phyloP scores from a whole-genome alignment of 2,329 filamentous ascomycete species.

The Mollisia scopiformis region DNA sequence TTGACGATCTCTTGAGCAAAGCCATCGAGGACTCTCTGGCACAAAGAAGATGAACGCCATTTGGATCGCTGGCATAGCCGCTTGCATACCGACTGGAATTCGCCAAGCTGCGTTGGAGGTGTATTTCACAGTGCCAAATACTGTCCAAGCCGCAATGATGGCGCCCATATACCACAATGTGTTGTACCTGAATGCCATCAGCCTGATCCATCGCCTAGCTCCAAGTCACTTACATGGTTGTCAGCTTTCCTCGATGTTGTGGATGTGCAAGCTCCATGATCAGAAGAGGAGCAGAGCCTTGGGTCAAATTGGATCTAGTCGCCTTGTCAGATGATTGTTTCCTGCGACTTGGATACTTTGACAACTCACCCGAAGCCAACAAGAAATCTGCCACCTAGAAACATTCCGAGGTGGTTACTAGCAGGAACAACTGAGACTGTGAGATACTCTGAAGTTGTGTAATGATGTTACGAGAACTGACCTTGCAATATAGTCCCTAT shows the following conservation, averaged over 20 bases:
- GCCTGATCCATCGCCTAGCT: constrained; percentile 27
- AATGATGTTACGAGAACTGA: not conserved
- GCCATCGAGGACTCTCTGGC: constrained; percentile 28
- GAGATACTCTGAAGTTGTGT: not conserved
- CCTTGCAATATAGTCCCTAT: constrained; percentile 42
- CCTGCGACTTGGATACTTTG: constrained; percentile 40
- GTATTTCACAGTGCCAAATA: constrained; percentile 19
- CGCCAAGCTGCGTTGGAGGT: constrained; percentile 19
- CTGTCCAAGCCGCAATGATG: constrained; percentile 27
- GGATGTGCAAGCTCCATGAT: constrained; percentile 42
- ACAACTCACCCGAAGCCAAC: constrained; percentile 35
- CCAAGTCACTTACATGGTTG: constrained; percentile 20
- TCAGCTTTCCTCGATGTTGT: constrained; percentile 39
- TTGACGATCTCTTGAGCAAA: constrained; percentile 19
- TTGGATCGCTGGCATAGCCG: constrained; percentile 22
- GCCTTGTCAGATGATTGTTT: constrained; percentile 30
- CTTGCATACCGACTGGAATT: constrained; percentile 21
- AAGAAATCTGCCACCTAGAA: constrained; percentile 40
- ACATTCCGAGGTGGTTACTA: constrained; percentile 38
- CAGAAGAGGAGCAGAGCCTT: constrained; percentile 33
- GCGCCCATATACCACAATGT: constrained; percentile 41
- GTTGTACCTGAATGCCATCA: constrained; percentile 36
- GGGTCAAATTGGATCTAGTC: not conserved
- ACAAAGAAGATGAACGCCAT: constrained; percentile 22
- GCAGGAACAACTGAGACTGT: constrained; percentile 26